Conservation (phyloP, 2,329 filamentous ascomycete species). For the Talaromyces sp. region DNA sequence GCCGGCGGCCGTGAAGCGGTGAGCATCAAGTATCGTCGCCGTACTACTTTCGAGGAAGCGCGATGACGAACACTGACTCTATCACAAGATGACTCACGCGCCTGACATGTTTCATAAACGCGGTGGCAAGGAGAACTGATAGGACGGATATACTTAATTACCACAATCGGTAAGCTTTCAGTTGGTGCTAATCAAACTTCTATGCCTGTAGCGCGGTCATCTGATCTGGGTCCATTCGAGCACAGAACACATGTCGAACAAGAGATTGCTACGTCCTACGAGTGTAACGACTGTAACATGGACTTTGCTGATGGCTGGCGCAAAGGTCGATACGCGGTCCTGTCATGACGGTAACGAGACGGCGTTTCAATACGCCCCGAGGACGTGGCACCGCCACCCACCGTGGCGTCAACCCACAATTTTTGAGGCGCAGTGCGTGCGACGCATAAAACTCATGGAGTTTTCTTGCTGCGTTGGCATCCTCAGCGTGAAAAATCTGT, state of each 20-base stretch:
- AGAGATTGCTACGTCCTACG: not conserved
- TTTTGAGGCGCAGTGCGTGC: not conserved
- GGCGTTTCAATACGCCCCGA: not conserved
- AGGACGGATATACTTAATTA: not conserved
- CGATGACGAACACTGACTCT: not conserved
- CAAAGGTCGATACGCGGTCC: not conserved
- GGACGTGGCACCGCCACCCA: not conserved
- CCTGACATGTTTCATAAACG: not conserved
- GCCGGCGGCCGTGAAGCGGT: not conserved
- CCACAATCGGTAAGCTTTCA: not conserved
- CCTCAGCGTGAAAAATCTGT: not conserved
- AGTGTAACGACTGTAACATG: not conserved
- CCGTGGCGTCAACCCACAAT: not conserved
- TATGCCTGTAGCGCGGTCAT: not conserved
- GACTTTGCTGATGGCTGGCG: not conserved
- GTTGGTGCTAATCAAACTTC: not conserved
- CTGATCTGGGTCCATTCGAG: not conserved
- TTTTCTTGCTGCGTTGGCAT: not conserved
- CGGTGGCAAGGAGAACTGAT: not conserved
- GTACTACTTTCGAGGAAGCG: not conserved
- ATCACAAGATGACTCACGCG: not conserved
- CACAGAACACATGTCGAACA: not conserved
- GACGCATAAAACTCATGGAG: not conserved
- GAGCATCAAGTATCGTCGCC: not conserved
- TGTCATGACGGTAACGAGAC: not conserved